These are phyloP conservation scores for Heracleum sosnowskyi DNA, from an alignment of 129 eudicot species.

Conservation along the genomic window DNA sequence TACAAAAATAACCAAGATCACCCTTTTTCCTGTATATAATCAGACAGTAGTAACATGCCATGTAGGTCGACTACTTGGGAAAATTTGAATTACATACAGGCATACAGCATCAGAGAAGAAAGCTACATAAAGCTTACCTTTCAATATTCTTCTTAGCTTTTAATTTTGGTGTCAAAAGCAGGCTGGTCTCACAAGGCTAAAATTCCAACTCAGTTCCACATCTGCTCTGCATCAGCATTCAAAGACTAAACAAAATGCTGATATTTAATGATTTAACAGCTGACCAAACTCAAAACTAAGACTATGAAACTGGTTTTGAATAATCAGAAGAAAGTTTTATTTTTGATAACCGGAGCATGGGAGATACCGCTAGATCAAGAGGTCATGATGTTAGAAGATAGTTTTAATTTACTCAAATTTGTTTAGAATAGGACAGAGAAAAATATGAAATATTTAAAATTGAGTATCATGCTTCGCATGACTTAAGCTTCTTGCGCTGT, in stretches of 20 bases:
- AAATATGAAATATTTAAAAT: too few relatives aligned
- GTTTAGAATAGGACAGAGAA: too few relatives aligned
- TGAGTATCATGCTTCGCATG: too few relatives aligned
- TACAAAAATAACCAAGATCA: background rate
- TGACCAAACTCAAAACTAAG: too few relatives aligned
- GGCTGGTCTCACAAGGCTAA: constrained; percentile 11
- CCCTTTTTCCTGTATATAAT: background rate
- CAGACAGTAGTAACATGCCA: background rate
- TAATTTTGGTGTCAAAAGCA: background rate
- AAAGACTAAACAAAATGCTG: background rate
- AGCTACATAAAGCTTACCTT: background rate
- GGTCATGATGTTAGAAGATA: too few relatives aligned
- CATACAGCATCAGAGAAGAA: background rate
- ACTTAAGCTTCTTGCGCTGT: too few relatives aligned
- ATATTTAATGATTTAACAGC: background rate
- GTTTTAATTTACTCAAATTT: too few relatives aligned
- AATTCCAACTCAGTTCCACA: constrained; percentile 14
- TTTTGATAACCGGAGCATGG: too few relatives aligned
- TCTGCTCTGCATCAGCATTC: constrained; percentile 10
- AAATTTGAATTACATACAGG: too few relatives aligned
- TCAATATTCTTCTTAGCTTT: background rate
- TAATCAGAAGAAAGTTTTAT: too few relatives aligned
- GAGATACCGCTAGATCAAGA: too few relatives aligned
- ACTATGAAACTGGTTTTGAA: too few relatives aligned
- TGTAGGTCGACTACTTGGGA: background rate